Conservation (phyloP, 441 rosid genomes). For the Aquilaria agallochum region DNA sequence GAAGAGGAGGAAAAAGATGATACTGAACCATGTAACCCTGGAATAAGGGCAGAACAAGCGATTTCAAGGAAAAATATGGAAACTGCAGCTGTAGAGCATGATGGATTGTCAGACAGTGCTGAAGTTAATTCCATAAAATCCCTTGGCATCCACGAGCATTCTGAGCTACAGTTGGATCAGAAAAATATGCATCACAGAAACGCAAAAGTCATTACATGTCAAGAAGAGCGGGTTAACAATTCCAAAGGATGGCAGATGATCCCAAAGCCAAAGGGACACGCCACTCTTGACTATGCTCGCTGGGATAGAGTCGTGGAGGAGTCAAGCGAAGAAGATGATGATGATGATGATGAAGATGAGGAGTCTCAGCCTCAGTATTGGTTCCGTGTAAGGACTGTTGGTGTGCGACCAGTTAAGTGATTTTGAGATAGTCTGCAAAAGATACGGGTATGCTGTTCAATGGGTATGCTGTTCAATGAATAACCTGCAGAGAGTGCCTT, state of each 20-base stretch:
- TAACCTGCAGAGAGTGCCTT: too few relatives aligned
- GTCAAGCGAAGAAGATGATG: conserved; percentile 63
- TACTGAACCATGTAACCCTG: conserved; percentile 8
- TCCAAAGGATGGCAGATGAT: conserved; percentile 84
- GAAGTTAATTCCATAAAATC: conserved; percentile 30
- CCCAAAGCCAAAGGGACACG: conserved; percentile 98
- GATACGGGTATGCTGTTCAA: too few relatives aligned
- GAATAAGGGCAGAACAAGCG: conserved; percentile 16
- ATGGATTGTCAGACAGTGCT: conserved; percentile 11
- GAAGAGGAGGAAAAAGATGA: conserved; percentile 53
- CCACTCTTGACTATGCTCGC: conserved; percentile 76
- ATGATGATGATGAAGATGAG: conserved; percentile 40
- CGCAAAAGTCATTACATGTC: conserved; percentile 25
- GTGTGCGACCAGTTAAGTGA: conserved; percentile 76
- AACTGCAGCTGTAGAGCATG: conserved; percentile 15
- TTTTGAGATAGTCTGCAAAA: conserved; percentile 2
- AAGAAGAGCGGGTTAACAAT: conserved; percentile 31
- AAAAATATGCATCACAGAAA: conserved; percentile 22
- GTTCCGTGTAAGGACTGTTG: conserved; percentile 78
- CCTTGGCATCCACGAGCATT: conserved; percentile 24
- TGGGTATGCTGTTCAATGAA: too few relatives aligned
- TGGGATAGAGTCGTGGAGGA: conserved; percentile 81
- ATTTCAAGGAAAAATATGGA: conserved; percentile 12
- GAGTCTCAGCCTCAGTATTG: conserved; percentile 67
- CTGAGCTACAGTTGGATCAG: conserved; percentile 17